phyloP scores from a whole-genome alignment of 23 red algal genomes.

The Gracilaria vermiculophylla region DNA sequence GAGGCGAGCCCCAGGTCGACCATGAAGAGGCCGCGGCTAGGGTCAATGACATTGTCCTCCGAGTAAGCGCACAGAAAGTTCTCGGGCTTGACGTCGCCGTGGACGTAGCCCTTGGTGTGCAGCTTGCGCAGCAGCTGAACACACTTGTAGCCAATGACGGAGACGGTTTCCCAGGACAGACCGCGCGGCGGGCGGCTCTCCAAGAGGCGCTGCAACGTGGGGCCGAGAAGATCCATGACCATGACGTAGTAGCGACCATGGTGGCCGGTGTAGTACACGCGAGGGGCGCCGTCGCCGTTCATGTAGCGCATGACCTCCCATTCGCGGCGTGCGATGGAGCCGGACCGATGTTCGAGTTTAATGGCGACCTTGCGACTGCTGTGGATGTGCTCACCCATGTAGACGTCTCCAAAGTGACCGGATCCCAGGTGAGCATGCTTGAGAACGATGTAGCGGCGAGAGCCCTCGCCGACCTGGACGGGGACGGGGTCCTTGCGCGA shows the following conservation, averaged over 20 bases:
- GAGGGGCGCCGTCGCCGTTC: constrained; percentile 83
- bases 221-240: constrained; percentile 97
- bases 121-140: constrained; percentile 81
- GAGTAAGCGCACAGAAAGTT: constrained; percentile 91
- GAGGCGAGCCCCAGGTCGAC: constrained; percentile 94
- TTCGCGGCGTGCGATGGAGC: constrained; percentile 90
- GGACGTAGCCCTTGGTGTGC: constrained; percentile 87
- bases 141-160: constrained; percentile 85
- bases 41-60: constrained; percentile 33
- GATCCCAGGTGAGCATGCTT: constrained; percentile 83
- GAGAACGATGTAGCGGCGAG: constrained; percentile 62
- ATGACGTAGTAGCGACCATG: constrained; percentile 96
- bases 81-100: constrained; percentile 98
- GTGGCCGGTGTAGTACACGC: constrained; percentile 90
- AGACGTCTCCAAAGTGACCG: constrained; percentile 99
- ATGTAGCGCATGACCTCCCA: constrained; percentile 96
- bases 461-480: constrained; percentile 60
- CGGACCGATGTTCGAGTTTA: constrained; percentile 97
- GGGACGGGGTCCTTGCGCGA: constrained; percentile 84
- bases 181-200: constrained; percentile 74
- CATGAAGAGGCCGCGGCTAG: constrained; percentile 78
- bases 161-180: constrained; percentile 79
- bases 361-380: constrained; percentile 88
- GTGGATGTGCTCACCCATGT: constrained; percentile 71
- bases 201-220: constrained; percentile 87